A percentile compares a stretch with the other conserved stretches of the same genome.
phyloP scores from a whole-genome alignment of 2,329 filamentous ascomycete genomes.

The Aspergillus aculeatus region DNA sequence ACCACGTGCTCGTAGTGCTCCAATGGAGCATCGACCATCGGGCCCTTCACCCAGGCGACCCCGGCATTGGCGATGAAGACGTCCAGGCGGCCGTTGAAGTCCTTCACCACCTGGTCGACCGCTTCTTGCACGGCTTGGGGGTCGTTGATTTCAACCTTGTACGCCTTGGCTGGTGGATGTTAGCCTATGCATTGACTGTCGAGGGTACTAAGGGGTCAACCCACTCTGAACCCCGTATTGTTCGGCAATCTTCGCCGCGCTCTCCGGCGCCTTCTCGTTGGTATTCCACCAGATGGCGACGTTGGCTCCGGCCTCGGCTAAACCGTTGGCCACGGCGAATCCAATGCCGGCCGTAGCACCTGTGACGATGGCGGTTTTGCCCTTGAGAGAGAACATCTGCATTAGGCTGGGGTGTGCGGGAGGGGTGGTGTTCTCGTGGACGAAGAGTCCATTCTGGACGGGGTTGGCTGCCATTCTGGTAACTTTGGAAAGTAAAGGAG shows the following conservation, averaged over 20 bases:
- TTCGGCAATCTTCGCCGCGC: conserved; percentile 63
- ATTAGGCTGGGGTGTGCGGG: conserved; percentile 52
- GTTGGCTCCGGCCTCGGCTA: conserved; percentile 70
- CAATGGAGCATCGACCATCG: conserved; percentile 64
- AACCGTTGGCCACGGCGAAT: conserved; percentile 60
- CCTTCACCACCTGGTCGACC: conserved; percentile 48
- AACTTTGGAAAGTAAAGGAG: too few relatives aligned
- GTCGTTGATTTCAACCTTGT: conserved; percentile 49
- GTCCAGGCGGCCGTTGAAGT: conserved; percentile 73
- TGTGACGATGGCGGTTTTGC: conserved; percentile 67
- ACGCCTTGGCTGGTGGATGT: conserved; percentile 44
- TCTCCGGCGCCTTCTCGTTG: conserved; percentile 63
- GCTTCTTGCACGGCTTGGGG: conserved; percentile 42
- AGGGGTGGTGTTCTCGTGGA: conserved; percentile 57
- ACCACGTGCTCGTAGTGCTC: conserved; percentile 68
- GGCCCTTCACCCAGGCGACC: conserved; percentile 68
- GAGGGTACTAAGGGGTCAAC: conserved; percentile 1
- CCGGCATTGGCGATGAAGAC: conserved; percentile 78
- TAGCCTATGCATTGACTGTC: background rate
- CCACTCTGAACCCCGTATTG: conserved; percentile 63
- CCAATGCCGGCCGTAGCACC: conserved; percentile 71
- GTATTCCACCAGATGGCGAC: conserved; percentile 72
- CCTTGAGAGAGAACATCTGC: conserved; percentile 67
- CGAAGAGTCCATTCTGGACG: conserved; percentile 51
- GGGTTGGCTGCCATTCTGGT: conserved; percentile 35